Conservation (phyloP, 208 protist genomes). For the Leishmania aethiopica region DNA sequence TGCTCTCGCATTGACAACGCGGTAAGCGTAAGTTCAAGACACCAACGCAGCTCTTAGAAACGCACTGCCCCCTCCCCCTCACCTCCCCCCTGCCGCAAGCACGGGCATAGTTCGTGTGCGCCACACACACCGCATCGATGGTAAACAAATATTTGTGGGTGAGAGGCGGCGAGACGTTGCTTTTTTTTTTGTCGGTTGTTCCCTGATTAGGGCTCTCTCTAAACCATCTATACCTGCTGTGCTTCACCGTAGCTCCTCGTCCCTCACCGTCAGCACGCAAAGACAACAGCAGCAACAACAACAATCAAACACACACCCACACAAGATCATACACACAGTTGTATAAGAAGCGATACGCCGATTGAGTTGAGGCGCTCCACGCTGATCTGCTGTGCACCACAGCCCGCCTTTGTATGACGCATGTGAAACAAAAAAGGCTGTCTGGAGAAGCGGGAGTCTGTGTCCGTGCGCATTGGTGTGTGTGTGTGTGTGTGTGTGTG, state of each 20-base stretch:
- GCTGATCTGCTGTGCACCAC: neutral
- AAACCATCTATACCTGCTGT: conserved; percentile 1
- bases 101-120: neutral
- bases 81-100: neutral
- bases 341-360: neutral
- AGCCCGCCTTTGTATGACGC: neutral
- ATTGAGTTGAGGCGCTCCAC: neutral
- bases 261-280: neutral
- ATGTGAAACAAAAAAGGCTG: neutral
- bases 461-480: neutral
- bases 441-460: neutral
- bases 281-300: neutral
- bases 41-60: neutral
- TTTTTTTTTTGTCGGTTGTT: neutral
- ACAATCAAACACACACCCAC: conserved; percentile 6
- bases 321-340: neutral
- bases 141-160: neutral
- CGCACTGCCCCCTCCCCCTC: neutral
- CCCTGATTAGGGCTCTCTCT: neutral
- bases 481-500: neutral
- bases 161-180: neutral
- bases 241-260: neutral
- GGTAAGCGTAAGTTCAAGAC: neutral
- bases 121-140: neutral
- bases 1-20: neutral